Conservation (phyloP, 441 rosid genomes). For the Cnidoscolus chayamansa region DNA sequence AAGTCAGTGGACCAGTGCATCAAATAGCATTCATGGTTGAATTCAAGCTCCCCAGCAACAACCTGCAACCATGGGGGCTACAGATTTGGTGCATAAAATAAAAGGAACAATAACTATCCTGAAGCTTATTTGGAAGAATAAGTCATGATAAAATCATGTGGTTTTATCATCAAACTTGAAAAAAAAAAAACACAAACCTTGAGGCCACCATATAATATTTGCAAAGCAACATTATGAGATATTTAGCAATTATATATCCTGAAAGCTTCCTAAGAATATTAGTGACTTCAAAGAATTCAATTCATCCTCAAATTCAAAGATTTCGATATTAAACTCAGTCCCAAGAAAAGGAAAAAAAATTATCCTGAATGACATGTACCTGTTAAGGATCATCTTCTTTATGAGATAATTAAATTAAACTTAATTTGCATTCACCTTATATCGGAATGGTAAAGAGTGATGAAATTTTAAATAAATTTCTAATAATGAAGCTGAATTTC, state of each 20-base stretch:
- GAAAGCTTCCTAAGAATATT: not conserved
- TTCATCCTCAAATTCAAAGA: not conserved
- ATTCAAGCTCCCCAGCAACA: slow-evolving; percentile 97
- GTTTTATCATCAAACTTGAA: slow-evolving; percentile 8
- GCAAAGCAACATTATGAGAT: not conserved
- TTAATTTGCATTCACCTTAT: not conserved
- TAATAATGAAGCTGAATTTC: not conserved
- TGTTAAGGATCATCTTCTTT: not conserved
- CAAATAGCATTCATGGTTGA: slow-evolving; percentile 78
- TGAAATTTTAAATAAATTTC: not conserved
- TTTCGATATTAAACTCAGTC: not conserved
- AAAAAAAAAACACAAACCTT: not conserved
- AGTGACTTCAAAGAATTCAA: not conserved
- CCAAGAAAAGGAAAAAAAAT: too few relatives aligned
- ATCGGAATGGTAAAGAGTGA: not conserved
- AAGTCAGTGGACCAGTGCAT: slow-evolving; percentile 98
- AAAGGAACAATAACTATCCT: not conserved
- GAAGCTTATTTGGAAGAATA: not conserved
- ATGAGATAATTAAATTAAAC: not conserved
- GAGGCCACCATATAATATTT: not conserved
- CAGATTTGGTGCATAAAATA: slow-evolving; percentile 17
- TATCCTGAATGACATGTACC: not conserved
- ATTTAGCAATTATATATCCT: not conserved
- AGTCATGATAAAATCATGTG: slow-evolving; percentile 1
- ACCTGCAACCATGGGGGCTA: slow-evolving; percentile 47